Base-by-base conservation (phyloP, 2,329 filamentous ascomycete genomes). In the Claviceps sp. region DNA sequence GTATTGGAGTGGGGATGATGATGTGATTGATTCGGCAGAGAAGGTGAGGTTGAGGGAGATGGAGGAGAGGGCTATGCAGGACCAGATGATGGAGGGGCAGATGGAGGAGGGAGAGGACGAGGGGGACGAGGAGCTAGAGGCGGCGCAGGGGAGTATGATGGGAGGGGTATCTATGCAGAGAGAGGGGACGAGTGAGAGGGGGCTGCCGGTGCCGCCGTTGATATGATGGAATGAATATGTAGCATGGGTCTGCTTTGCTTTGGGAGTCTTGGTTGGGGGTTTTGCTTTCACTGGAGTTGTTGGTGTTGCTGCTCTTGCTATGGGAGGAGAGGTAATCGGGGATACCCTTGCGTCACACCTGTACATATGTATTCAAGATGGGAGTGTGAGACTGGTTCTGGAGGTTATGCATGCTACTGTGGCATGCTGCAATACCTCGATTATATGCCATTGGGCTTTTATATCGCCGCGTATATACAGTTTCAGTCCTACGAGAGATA, bases 1-100 rank as follows among this genome's bases (percentile, higher is more conserved):
- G 2, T 81, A 73, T 61, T 82, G 78, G 73, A 83, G 79, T 60
- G 79, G 79, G 53, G 81, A 84, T 57, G 81, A 84, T 58, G 81
- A 84, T 58, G 64, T 84, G 22, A 72, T 84, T 26, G 81, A 84
- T 54, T 68, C 72, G 0, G 72, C 74, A 14, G 80, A 83, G 67
- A 83, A 83, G 70, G 68, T 73, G 58, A 68, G 80, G 40, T 61
- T 78, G 50, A 68, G 65, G 46, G 75, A 78, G 57, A 59, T 77
- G 47, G 74, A 78, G 61, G 62, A 68, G 24, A 71, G 72, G 62
- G 67, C 69, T 3, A 69, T 67, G 14, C 60, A 74, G 56, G 62
- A 68, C 57, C 66, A 69, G 56, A 57, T 69, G 39, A 54, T 59
- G 43, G 62, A 65, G 26, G 63, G 62, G 37, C 63, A 62, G 48